Evolutionary conservation across 2,329 filamentous ascomycete genomes (phyloP), one percentile per base, ranked within the genome.

Genomic region (Aspergillus ochraceus): DNA sequence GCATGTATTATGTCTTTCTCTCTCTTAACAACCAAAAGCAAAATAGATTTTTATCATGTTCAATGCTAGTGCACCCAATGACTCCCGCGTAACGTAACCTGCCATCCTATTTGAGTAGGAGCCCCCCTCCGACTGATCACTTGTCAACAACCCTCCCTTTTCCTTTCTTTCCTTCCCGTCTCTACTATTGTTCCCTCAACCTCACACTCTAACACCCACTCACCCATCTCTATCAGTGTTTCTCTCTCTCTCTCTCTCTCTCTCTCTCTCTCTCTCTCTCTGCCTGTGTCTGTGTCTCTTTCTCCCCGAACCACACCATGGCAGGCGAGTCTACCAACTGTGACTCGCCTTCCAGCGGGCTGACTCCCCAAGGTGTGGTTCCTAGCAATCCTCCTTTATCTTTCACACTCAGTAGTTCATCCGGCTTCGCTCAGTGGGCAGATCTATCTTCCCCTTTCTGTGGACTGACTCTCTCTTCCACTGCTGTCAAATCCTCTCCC

Each of bases 371-470:
- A 9, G 12, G 9, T 24, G 19, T 12, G 6, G 4, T 24, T 22
- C 45, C 45, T 47, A 20, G n/a, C 14, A 20, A 24, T 24, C 22
- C 22, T 24, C 11, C 19, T 8, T 47, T 47, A 12, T 6, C 19
- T 12, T 11, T 19, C 4, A 2, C 22, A 11, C 45, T 47, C 19
- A 22, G 45, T 22, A 6, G n/a, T 12, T 12, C 11, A 10, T n/a
- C 2, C 53, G 56, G 14, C 46, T 54, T 26, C 39, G 5, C 56
- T 14, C 56, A 45, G 10, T 61, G 55, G 55, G 49, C 59, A 5
- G 49, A 56, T 26, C 45, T 26, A 14, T 22, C 49, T 2, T 49
- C 50, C 10, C 50, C 47, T 24, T 57, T 45, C 36, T 56, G 30
- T 11, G 50, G 4, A 11, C 12, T 56, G 19, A 17, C 17, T 42